phyloP scores from a whole-genome alignment of 108 stramenopile genomes.

The Skeletonema tropicum region DNA sequence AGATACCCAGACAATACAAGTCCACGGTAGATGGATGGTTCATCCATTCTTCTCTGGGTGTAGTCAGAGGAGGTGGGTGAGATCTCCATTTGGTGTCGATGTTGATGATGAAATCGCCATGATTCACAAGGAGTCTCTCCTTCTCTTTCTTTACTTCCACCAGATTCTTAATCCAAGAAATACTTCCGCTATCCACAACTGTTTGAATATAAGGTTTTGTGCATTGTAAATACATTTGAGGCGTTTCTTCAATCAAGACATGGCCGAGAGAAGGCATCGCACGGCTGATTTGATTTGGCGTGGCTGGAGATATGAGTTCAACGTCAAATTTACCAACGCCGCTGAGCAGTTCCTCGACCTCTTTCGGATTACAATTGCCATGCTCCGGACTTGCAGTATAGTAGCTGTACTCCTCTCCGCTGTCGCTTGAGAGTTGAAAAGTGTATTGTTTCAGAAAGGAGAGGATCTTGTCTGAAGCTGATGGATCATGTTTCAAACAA shows the following conservation, averaged over 20 bases:
- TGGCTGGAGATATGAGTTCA: slow-evolving; percentile 63
- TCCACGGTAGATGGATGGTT: slow-evolving; percentile 41
- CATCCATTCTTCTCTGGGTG: slow-evolving; percentile 43
- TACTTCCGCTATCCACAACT: slow-evolving; percentile 51
- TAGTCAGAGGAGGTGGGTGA: slow-evolving; percentile 14
- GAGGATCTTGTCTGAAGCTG: slow-evolving; percentile 41
- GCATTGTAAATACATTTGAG: slow-evolving; percentile 45
- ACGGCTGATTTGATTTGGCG: slow-evolving; percentile 48
- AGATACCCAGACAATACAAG: slow-evolving; percentile 74
- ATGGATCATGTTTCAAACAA: slow-evolving; percentile 21
- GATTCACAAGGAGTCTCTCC: slow-evolving; percentile 65
- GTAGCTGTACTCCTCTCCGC: slow-evolving; percentile 68
- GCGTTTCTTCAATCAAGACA: slow-evolving; percentile 55
- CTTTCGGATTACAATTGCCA: neutral
- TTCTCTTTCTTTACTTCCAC: slow-evolving; percentile 59
- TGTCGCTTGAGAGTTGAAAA: slow-evolving; percentile 54
- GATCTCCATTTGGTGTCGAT: slow-evolving; percentile 84
- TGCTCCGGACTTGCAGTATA: slow-evolving; percentile 42
- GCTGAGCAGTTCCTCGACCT: neutral
- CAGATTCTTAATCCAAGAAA: slow-evolving; percentile 57
- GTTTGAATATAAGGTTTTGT: slow-evolving; percentile 51
- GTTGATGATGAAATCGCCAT: slow-evolving; percentile 65
- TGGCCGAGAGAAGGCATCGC: slow-evolving; percentile 53
- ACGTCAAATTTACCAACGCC: slow-evolving; percentile 46
- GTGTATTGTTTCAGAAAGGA: slow-evolving; percentile 46